Base-by-base conservation (phyloP, 2,329 filamentous ascomycete species). In the Aspergillus intermedius region DNA sequence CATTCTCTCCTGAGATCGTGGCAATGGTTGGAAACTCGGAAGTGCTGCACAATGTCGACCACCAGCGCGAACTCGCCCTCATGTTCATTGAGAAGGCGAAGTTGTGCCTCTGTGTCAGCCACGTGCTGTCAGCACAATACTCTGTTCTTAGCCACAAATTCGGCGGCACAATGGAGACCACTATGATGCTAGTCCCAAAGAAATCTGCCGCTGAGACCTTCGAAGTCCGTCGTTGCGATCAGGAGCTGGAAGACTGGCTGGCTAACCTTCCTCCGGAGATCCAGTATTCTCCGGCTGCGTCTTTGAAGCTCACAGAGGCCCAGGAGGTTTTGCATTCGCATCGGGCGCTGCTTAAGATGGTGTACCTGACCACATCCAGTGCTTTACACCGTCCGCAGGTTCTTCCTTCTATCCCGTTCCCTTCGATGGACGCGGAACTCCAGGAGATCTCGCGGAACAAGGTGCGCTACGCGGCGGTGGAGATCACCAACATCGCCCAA, bases 51-150 rank as follows among this genome's bases (percentile, higher is more conserved):
- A 86, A 93, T 61, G 71, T 81, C 8, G 77, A 77, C 15, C 84
- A 88, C 73, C 89, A 95, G 69, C 78, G 80, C 52, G 80, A 93
- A 61, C 74, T 96, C 45, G 91, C 91, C 5, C 76, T 84, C 54
- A 87, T 96, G 84, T 96, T 91, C 67, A 88, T 96, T 53, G 83
- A 91, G 57, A 95, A 95, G 68, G 87, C 90, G 3, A 89, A 91
- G 68, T 80, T 96, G 6, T 95, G 89, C 67, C 77, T 94, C 15
- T 88, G 88, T 67, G 89, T 96, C 66, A 91, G 88, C 65, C 84
- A 89, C 63, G 91, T 97, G 65, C 78, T 97, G 42, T 86, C 87
- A 39, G 86, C 90, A 30, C 91, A 96, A 64, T 96, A 96, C 67
- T 95, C 90, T 22, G 89, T 96, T 3, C 74, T 95, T 37, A 88